Percentiles rank a stretch among this genome's conserved stretches.
Conservation (phyloP, 2,329 filamentous ascomycete genomes). For the Colletotrichum sp. region DNA sequence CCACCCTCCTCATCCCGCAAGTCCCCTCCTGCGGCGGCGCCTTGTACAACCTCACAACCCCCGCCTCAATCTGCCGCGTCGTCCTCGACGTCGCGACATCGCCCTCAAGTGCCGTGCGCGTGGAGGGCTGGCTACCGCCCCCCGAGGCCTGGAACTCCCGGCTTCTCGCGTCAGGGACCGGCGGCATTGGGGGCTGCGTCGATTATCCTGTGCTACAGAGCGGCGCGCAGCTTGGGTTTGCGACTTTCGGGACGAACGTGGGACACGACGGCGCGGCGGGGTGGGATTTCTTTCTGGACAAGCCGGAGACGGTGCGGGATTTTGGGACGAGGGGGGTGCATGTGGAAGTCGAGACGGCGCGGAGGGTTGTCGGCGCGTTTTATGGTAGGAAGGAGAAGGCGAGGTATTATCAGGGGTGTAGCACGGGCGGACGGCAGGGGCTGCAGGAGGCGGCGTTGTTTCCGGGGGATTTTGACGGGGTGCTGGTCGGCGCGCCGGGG, state of each 20-base stretch:
- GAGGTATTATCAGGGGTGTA: background rate
- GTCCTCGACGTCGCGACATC: background rate
- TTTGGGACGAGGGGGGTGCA: background rate
- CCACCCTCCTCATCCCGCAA: background rate
- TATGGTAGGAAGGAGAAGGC: background rate
- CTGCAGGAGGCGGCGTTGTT: background rate
- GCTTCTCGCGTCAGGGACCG: background rate
- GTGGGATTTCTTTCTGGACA: background rate
- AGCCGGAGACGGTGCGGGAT: background rate
- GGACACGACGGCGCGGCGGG: background rate
- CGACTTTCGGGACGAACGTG: background rate
- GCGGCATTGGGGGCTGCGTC: background rate
- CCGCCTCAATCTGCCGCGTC: background rate
- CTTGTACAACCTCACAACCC: background rate
- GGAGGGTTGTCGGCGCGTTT: background rate
- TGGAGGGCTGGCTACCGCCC: background rate
- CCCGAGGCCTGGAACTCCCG: background rate
- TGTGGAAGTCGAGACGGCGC: background rate
- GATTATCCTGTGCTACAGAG: background rate
- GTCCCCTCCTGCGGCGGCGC: background rate
- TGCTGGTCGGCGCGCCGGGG: constrained; percentile 50
- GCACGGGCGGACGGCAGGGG: background rate
- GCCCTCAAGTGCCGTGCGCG: background rate
- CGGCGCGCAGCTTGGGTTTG: background rate
- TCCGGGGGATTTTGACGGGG: background rate